phyloP scores from a whole-genome alignment of 805 yeast genomes.

The Starmerella powellii region DNA sequence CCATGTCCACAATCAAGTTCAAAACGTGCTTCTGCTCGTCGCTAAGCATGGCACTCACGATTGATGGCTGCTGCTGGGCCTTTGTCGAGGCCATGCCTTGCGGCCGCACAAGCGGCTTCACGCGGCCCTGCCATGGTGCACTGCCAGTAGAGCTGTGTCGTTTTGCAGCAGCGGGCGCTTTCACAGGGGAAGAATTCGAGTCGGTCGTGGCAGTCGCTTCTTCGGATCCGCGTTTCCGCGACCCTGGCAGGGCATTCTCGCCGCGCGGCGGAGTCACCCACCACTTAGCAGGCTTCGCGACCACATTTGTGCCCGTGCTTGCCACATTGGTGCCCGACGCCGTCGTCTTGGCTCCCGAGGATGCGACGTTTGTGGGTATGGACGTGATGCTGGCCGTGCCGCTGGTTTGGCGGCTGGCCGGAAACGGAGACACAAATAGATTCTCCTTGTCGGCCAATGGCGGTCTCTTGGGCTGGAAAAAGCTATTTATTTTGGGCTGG shows the following conservation, averaged over 20 bases:
- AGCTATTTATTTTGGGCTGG: slow-evolving; percentile 4
- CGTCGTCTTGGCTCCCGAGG: background rate
- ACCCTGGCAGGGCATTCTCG: slow-evolving; percentile 8
- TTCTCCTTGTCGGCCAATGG: background rate
- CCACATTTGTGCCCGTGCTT: background rate
- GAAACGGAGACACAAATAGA: background rate
- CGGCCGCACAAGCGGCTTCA: slow-evolving; percentile 16
- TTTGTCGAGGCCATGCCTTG: slow-evolving; percentile 13
- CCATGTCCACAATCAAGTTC: slow-evolving; percentile 46
- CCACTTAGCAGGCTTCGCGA: slow-evolving; percentile 8
- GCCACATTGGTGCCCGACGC: background rate
- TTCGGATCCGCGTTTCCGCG: slow-evolving; percentile 10
- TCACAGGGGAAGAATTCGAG: background rate
- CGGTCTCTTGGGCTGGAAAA: background rate
- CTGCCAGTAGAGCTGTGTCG: background rate
- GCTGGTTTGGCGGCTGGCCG: background rate
- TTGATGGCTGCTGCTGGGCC: slow-evolving; percentile 6
- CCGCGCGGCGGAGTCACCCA: slow-evolving; percentile 16
- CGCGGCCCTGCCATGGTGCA: slow-evolving; percentile 12
- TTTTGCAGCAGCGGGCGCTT: slow-evolving; percentile 1
- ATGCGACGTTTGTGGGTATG: background rate
- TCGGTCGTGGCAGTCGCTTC: background rate
- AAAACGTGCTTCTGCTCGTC: slow-evolving; percentile 44
- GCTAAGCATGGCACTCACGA: slow-evolving; percentile 13
- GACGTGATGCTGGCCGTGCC: background rate